These are phyloP conservation scores for Eucalyptus decipiens DNA, from an alignment of 345 rosid genomes.

Conservation along the genomic window DNA sequence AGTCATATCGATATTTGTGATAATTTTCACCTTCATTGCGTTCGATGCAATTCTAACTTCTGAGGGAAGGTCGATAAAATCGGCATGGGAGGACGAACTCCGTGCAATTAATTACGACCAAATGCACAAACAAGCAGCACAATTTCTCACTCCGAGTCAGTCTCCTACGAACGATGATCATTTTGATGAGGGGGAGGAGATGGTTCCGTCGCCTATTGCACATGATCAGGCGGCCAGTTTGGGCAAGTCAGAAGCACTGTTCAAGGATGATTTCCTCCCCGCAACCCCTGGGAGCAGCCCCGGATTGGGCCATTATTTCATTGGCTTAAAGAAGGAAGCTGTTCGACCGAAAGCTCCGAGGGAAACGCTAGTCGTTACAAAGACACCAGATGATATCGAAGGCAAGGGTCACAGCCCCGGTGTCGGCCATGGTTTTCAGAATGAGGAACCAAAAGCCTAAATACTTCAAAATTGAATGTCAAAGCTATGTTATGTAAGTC, in stretches of 20 bases:
- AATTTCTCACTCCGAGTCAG: background rate
- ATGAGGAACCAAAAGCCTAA: background rate
- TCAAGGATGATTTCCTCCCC: slow-evolving; percentile 8
- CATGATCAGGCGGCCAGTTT: background rate
- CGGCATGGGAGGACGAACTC: background rate
- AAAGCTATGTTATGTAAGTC: background rate
- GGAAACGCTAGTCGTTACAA: slow-evolving; percentile 1
- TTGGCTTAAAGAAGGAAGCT: background rate
- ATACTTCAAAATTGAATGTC: background rate
- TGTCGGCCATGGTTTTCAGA: background rate
- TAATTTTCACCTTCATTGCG: slow-evolving; percentile 5
- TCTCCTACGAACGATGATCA: background rate
- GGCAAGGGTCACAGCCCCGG: background rate
- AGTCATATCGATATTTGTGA: background rate
- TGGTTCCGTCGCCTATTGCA: background rate
- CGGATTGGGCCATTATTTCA: slow-evolving; percentile 10
- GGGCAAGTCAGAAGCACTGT: background rate
- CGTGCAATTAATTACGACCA: background rate
- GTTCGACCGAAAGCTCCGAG: background rate
- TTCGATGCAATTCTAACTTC: slow-evolving; percentile 2
- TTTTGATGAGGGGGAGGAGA: background rate
- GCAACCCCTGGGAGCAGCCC: slow-evolving; percentile 34
- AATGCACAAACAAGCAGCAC: background rate
- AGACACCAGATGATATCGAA: background rate
- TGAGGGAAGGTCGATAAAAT: background rate